A percentile compares a stretch with the other conserved stretches of the same genome.
These are phyloP conservation scores for Yamadazyma philogaea DNA, from an alignment of 805 yeast genomes.

Conservation along the genomic window DNA sequence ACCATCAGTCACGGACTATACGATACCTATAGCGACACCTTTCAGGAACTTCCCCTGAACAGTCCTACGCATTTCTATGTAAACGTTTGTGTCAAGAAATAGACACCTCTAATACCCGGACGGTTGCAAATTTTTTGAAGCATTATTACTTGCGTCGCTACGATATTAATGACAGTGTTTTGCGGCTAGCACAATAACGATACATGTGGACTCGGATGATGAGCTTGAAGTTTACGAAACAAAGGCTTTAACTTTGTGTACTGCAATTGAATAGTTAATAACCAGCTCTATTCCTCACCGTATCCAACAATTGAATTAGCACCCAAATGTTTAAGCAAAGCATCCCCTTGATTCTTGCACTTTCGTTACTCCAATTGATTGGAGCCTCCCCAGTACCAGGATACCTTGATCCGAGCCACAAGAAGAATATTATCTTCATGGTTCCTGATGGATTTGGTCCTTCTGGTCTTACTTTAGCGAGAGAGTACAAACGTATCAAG, in stretches of 20 bases:
- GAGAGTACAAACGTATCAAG: constrained; percentile 67
- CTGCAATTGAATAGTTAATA: background rate
- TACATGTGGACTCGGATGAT: background rate
- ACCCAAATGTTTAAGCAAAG: constrained; percentile 5
- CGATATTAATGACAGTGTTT: no score
- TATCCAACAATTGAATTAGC: background rate
- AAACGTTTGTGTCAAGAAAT: constrained; percentile 7
- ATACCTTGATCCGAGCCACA: constrained; percentile 21
- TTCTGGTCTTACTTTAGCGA: constrained; percentile 73
- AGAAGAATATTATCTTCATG: constrained; percentile 79
- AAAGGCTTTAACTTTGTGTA: background rate
- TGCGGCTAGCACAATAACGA: background rate
- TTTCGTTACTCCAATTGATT: constrained; percentile 4
- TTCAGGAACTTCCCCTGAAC: background rate
- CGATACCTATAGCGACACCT: background rate
- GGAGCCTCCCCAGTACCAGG: constrained; percentile 8
- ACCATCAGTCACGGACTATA: background rate
- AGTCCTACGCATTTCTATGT: background rate
- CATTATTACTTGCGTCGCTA: background rate
- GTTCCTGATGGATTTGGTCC: constrained; percentile 98
- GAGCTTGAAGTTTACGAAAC: background rate
- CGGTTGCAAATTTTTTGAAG: constrained; percentile 1
- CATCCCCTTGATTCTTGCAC: constrained; percentile 1
- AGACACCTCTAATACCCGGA: background rate
- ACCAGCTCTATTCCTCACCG: background rate